Conservation (phyloP, 768 basidiomycete genomes). For the Paxillus ammoniavirescens region DNA sequence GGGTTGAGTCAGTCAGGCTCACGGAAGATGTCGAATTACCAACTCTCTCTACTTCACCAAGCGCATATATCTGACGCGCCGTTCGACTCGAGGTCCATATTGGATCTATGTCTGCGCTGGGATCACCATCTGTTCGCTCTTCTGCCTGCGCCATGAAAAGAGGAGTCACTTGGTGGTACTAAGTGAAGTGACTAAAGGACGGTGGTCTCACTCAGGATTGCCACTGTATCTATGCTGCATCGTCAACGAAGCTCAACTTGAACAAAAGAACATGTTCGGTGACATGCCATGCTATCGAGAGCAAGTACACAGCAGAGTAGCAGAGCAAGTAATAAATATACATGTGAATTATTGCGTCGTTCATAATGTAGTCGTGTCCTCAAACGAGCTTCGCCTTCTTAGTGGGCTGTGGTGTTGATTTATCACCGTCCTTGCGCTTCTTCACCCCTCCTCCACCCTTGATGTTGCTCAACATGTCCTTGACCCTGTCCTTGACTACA, state of each 20-base stretch:
- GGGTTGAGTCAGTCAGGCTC: background rate
- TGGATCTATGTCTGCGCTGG: slow-evolving; percentile 55
- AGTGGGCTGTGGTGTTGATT: slow-evolving; percentile 55
- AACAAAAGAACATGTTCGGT: background rate
- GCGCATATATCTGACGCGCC: slow-evolving; percentile 76
- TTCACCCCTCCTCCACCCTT: slow-evolving; percentile 46
- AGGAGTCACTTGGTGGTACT: background rate
- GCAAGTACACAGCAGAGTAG: slow-evolving; percentile 30
- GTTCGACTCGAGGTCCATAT: slow-evolving; percentile 82
- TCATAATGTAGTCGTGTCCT: slow-evolving; percentile 29
- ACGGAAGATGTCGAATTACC: slow-evolving; percentile 1
- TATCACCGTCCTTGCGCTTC: slow-evolving; percentile 77
- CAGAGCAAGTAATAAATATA: slow-evolving; percentile 30
- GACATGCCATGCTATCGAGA: background rate
- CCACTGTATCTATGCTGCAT: too few relatives aligned
- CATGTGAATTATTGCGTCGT: slow-evolving; percentile 26
- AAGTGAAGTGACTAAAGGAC: background rate
- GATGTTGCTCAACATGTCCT: slow-evolving; percentile 49
- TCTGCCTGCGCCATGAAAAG: slow-evolving; percentile 24
- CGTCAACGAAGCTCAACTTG: background rate
- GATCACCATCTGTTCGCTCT: slow-evolving; percentile 11
- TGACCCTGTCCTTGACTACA: slow-evolving; percentile 49
- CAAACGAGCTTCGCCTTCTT: slow-evolving; percentile 69
- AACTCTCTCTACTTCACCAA: slow-evolving; percentile 81
- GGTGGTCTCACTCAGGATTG: background rate